Base-by-base conservation (phyloP, 441 rosid species). In the Erysimum cheiri region DNA sequence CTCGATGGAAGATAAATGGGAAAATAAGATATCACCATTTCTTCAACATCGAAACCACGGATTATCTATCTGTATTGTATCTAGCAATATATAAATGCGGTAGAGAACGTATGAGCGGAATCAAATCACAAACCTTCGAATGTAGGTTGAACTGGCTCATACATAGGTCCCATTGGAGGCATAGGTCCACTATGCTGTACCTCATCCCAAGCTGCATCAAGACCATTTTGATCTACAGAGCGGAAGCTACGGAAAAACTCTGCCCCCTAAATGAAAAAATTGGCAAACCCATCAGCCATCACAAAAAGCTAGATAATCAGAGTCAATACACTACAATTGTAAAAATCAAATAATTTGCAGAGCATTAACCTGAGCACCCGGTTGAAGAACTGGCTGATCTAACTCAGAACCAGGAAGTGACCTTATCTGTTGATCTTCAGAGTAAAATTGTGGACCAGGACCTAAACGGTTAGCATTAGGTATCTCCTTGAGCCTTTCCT, bases 401-500 rank as follows among this genome's bases (percentile, higher is more conserved):
- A 88, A 77, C 75, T 93, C 98, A 17, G 89, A 80, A 50, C 98
- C 98, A 7, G 97, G 98, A 70, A 91, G 89, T 24, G 93, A 84
- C 74, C 79, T 75, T 37, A 83, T 40, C 60, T 70, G 85, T 39
- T 84, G 92, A n/a, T 67, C 78, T 44, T 82, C 83, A 12, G 88
- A 46, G 77, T 80, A 84, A 73, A 85, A 80, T 19, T 77, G 85
- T 66, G 81, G 63, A 35, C 77, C 88, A 13, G 89, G 77, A 72
- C 83, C 71, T 5, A 85, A 66, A 0, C 84, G 65, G 3, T 83
- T 59, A 0, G 92, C 78, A 13, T 81, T 80, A 3, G 99, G 96
- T 75, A 87, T 85, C 85, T 92, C 98, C 77, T 81, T 85, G 28
- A 90, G 80, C 87, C 92, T 84, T 53, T 88, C 98, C 99, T 92